A percentile compares a stretch with the other conserved stretches of the same genome.
These are phyloP conservation scores for Didymella pomorum DNA, from an alignment of 2,329 filamentous ascomycete genomes.

Conservation along the genomic window DNA sequence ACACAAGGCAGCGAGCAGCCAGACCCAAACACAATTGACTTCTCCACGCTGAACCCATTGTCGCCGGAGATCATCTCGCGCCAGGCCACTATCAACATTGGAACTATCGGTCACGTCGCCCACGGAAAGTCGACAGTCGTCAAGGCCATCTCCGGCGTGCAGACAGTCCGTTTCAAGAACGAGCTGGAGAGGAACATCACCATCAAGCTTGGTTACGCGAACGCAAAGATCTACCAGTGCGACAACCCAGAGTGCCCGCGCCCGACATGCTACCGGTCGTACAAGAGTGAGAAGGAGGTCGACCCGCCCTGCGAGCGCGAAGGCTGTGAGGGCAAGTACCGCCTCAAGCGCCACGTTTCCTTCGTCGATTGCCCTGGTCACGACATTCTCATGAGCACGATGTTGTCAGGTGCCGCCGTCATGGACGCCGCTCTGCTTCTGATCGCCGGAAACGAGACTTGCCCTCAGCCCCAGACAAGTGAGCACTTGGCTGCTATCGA, in stretches of 20 bases:
- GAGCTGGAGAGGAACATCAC: constrained; percentile 99
- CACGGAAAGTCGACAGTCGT: constrained; percentile 99
- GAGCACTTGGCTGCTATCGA: constrained; percentile 99
- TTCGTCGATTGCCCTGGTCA: constrained; percentile 99
- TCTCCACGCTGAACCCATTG: constrained; percentile 79
- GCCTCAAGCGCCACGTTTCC: constrained; percentile 72
- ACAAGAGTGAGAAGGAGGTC: constrained; percentile 98
- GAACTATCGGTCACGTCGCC: constrained; percentile 97
- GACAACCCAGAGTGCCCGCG: constrained; percentile 90
- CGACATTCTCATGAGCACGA: constrained; percentile 99
- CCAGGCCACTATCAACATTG: constrained; percentile 99
- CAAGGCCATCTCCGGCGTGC: constrained; percentile 98
- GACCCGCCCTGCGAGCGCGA: constrained; percentile 95
- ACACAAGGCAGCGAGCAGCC: constrained; percentile 72
- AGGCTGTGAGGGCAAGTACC: constrained; percentile 86
- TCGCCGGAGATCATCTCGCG: constrained; percentile 97
- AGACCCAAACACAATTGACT: constrained; percentile 86
- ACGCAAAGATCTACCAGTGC: constrained; percentile 99
- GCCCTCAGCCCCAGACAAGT: constrained; percentile 97
- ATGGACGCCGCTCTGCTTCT: constrained; percentile 98
- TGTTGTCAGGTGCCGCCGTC: constrained; percentile 98
- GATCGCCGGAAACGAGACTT: constrained; percentile 97
- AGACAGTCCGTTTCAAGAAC: constrained; percentile 99
- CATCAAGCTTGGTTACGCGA: constrained; percentile 99
- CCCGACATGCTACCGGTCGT: constrained; percentile 94